Base-by-base conservation (phyloP, 441 rosid genomes). In the Pelargonium myrrhifolium region DNA sequence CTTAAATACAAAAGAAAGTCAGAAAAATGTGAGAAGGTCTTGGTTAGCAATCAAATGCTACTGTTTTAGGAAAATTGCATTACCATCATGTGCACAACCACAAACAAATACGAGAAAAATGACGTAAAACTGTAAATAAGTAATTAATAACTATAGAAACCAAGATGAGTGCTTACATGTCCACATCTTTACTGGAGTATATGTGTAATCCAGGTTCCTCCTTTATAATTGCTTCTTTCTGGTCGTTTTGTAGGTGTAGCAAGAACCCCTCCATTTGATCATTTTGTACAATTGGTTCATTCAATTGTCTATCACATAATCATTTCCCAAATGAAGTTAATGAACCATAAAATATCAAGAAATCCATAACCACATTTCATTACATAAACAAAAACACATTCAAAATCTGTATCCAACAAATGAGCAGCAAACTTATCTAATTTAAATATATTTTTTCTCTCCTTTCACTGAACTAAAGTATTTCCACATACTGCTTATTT, bases 221-320 rank as follows among this genome's bases (percentile, higher is more conserved):
- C 75, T 79, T 84, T 76, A 83, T 58, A 14, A 81, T 31, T 1
- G 88, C 81, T 65, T 89, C 89, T 84, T 75, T 87, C 84, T 81
- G 94, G 74, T 90, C 89, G 72, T 86, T 86, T 75, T 95, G 99
- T 22, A 92, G 78, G 82, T 95, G 89, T 70, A 87, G 64, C 51
- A 89, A 67, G 79, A 95, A 92, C 62, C 96, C 99, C 51, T 90
- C 94, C 92, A 95, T 87, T 62, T 95, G 97, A 56, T 70, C 90
- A 73, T 87, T 79, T 62, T 69, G 82, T 12, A 90, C 93, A 0
- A 75, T 82, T 22, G 93, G 64, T 65, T 78, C 97, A 78, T 75
- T 49, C 20, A 88, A 69, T 60, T 77, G 95, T 80, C 98, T 92
- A 84, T 64, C 69, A 72, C 77, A 66, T 69, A 76, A 26, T 22